Evolutionary conservation across 257 asterid genomes (phyloP), one percentile per base, ranked within the genome.

Genomic region (Pogostemon cablin): DNA sequence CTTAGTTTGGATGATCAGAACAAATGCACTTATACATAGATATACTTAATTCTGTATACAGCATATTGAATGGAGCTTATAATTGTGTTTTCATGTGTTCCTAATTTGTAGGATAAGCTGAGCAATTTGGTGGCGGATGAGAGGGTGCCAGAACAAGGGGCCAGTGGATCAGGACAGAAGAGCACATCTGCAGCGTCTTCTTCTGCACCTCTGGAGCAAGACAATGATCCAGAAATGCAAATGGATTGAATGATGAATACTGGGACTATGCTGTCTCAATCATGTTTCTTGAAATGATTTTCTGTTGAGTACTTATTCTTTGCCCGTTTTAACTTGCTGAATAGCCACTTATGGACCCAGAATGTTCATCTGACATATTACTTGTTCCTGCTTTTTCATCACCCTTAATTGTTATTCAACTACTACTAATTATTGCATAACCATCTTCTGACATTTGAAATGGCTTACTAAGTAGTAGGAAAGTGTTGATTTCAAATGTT

Each of bases 101-200:
- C 44, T 35, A 35, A 37, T 53, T 53, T 10, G n/a, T 55, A 70
- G 75, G 59, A 3, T 1, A 70, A 58, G 49, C 35, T 70, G 41
- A 15, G 17, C 1, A 15, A 42, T 17, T 40, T 4, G 38, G 8
- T 6, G 32, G 6, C 6, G 0, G 52, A 4, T 49, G 12, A n/a
- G n/a, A 35, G 6, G 42, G 43, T 0, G 58, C 57, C 54, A 25
- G 59, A 12, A 38, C 50, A 44, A 56, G 65, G 37, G 37, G 65
- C 35, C 4, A 57, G 9, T 6, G 67, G 38, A 12, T 69, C 57
- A 0, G 44, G 48, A 6, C 43, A 54, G 55, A 11, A n/a, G 9
- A n/a, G 25, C 55, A 44, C 34, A 54, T 10, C 65, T 9, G 9
- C 42, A 9, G 17, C 34, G 32, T n/a, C 59, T 17, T 41, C 52